Percentiles rank a stretch among this genome's conserved stretches.
phyloP scores from a whole-genome alignment of 78 protist genomes.

The Tieghemostelium lacteum region DNA sequence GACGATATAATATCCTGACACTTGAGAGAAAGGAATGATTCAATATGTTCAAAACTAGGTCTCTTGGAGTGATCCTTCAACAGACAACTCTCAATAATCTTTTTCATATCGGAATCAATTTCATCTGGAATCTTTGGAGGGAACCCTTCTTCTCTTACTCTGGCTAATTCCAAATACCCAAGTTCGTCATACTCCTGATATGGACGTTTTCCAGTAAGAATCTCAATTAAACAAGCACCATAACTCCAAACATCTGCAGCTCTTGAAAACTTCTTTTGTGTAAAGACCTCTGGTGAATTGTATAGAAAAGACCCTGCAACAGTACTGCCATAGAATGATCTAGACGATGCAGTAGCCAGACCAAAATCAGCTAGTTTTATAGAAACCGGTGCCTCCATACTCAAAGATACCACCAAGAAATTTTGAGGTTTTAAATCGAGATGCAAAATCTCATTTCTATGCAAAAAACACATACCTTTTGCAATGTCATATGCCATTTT shows the following conservation, averaged over 20 bases:
- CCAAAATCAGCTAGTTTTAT: slow-evolving; percentile 76
- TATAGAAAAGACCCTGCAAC: slow-evolving; percentile 62
- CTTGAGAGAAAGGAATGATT: slow-evolving; percentile 36
- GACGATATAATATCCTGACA: background rate
- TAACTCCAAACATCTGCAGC: slow-evolving; percentile 78
- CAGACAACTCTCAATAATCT: slow-evolving; percentile 56
- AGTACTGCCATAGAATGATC: slow-evolving; percentile 66
- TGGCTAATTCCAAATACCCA: slow-evolving; percentile 67
- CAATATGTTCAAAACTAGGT: slow-evolving; percentile 67
- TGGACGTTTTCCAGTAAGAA: slow-evolving; percentile 53
- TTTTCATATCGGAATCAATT: slow-evolving; percentile 48
- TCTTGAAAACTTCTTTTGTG: slow-evolving; percentile 69
- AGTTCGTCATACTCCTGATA: slow-evolving; percentile 67
- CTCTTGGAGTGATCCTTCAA: slow-evolving; percentile 63
- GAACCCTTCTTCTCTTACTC: slow-evolving; percentile 52
- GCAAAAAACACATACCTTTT: slow-evolving; percentile 78
- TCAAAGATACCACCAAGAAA: slow-evolving; percentile 49
- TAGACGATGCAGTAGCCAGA: slow-evolving; percentile 46
- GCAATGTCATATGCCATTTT: slow-evolving; percentile 82
- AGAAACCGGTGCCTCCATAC: slow-evolving; percentile 55
- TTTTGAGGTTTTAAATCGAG: slow-evolving; percentile 81
- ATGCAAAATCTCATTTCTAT: slow-evolving; percentile 75
- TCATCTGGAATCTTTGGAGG: slow-evolving; percentile 52
- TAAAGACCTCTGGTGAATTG: slow-evolving; percentile 72
- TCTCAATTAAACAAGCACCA: slow-evolving; percentile 79